phyloP scores from a whole-genome alignment of 148 eudicot species.

The Cornus controversa region DNA sequence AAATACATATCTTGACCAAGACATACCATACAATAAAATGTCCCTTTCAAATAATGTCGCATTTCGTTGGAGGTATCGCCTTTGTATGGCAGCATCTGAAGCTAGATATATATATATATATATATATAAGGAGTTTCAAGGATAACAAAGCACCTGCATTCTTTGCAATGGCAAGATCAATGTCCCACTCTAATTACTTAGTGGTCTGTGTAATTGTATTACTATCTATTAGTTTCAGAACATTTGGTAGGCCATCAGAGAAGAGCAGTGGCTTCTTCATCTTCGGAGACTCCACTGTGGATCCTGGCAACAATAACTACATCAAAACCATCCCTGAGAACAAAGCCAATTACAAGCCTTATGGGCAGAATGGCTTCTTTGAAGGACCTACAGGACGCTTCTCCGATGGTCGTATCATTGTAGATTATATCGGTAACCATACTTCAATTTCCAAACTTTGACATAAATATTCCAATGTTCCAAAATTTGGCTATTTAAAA shows the following conservation, averaged over 20 bases:
- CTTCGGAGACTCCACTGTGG: constrained; percentile 31
- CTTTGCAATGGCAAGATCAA: neutral
- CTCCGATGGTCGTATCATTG: constrained; percentile 31
- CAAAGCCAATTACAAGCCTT: constrained; percentile 29
- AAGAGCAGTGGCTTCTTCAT: constrained; percentile 18
- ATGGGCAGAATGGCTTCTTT: constrained; percentile 33
- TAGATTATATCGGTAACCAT: constrained; percentile 24
- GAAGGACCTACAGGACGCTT: constrained; percentile 33
- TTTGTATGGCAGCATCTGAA: neutral
- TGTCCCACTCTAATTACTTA: neutral
- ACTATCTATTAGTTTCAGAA: neutral
- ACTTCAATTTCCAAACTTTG: neutral
- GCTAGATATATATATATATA: neutral
- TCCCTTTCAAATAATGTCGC: neutral
- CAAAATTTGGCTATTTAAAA: no score
- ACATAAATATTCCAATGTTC: no score
- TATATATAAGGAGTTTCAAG: neutral
- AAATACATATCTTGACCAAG: neutral
- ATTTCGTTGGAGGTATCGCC: neutral
- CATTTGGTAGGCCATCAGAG: neutral
- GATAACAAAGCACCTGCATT: neutral
- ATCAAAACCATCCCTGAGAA: constrained; percentile 29
- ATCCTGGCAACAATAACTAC: constrained; percentile 37
- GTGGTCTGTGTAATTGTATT: neutral
- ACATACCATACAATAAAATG: neutral